Conservation (phyloP, 768 basidiomycete genomes). For the Lepiota brunneoincarnata region DNA sequence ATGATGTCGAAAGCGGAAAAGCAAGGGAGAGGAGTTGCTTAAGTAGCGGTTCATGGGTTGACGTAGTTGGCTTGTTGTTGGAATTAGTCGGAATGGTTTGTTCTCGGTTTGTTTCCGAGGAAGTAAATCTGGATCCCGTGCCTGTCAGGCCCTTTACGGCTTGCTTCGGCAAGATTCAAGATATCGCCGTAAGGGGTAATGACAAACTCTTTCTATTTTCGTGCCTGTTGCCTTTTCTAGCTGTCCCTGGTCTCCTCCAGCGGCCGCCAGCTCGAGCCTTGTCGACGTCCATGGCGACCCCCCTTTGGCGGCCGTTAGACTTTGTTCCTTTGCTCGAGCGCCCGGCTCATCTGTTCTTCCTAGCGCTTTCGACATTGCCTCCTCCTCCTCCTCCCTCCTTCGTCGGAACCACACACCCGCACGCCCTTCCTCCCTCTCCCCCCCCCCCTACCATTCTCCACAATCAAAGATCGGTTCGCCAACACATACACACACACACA, state of each 20-base stretch:
- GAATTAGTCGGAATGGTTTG: conserved; percentile 24
- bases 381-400: conserved; percentile 1
- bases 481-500: no score
- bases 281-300: conserved; percentile 26
- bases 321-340: not conserved
- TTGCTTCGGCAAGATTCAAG: conserved; percentile 47
- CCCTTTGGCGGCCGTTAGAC: conserved; percentile 9
- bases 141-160: conserved; percentile 19
- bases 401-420: not conserved
- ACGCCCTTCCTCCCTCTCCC: not conserved
- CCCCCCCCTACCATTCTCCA: not conserved
- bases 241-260: conserved; percentile 16
- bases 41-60: conserved; percentile 27
- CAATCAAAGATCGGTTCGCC: conserved; percentile 3
- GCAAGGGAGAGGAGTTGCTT: conserved; percentile 17
- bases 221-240: conserved; percentile 25
- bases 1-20: conserved; percentile 27
- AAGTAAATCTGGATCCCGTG: conserved; percentile 31
- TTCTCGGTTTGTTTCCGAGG: conserved; percentile 34
- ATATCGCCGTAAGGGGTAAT: conserved; percentile 31
- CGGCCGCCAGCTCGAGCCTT: conserved; percentile 25
- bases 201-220: conserved; percentile 27
- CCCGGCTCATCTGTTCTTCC: not conserved
- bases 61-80: conserved; percentile 18
- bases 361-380: not conserved